Evolutionary conservation across 805 yeast species (phyloP), one percentile per base, ranked within the genome.

Genomic region (Scheffersomyces stipitis): DNA sequence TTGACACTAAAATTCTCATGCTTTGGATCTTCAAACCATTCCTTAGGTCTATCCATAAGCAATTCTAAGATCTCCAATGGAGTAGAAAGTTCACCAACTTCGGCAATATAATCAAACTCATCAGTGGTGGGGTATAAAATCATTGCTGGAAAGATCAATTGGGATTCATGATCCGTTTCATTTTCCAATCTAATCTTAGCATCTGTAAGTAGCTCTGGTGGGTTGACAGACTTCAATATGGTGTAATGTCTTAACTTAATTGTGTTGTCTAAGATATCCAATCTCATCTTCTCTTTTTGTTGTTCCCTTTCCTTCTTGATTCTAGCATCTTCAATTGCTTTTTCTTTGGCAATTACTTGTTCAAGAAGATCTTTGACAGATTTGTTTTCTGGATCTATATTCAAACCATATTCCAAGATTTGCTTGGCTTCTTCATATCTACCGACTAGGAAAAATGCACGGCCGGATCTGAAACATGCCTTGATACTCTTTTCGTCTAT

Each of bases 401-500:
- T 61, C 31, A 80, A 54, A 0, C 90, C 95, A 52, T 84, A 86
- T 26, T 75, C 66, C 35, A 83, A 60, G 5, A 89, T 74, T 39
- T 77, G 80, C 30, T 67, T 64, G 4, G 91, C 87, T 52, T 91
- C 98, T 15, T 83, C 86, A 35, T 67, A 73, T 47, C 76, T 76
- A 18, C 76, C 84, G 4, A 93, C 69, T 0, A 76, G 74, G 37
- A 80, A 68, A 45, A 86, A 86, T 0, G 98, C 96, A 54, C 75
- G 83, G 0, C 87, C 91, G 33, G 95, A 80, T 48, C 98, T 72
- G 60, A 69, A 93, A 52, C 85, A 78, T 0, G 98, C 97, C 63
- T 93, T 93, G 32, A 83, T 68, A 52, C 83, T 87, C 41, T 67
- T 71, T 2, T 86, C 84, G 49, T 87, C 87, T 3, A 75, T 51